Conservation (phyloP, 2,329 filamentous ascomycete species). For the Aspergillus brasiliensis region DNA sequence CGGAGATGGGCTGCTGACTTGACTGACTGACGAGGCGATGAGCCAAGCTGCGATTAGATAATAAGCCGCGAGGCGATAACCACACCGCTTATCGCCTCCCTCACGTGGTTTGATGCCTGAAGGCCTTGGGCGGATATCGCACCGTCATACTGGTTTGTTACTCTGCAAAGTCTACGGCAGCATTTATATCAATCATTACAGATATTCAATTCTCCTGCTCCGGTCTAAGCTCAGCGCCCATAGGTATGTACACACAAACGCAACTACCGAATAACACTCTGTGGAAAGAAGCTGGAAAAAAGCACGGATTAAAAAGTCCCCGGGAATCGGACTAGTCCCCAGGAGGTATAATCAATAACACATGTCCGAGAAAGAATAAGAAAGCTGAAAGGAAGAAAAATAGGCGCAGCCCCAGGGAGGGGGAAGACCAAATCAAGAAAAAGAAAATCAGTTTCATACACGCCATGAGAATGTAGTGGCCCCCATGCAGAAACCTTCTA, state of each 20-base stretch:
- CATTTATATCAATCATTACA: neutral
- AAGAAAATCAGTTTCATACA: slow-evolving; percentile 24
- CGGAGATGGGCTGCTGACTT: neutral
- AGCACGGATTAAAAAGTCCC: slow-evolving; percentile 8
- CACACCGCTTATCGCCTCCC: slow-evolving; percentile 20
- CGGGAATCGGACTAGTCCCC: slow-evolving; percentile 28
- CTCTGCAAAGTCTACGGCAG: too few relatives aligned
- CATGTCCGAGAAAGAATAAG: slow-evolving; percentile 32
- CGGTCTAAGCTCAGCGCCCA: slow-evolving; percentile 19
- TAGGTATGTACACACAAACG: slow-evolving; percentile 25
- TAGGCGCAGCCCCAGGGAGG: neutral
- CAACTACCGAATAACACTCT: slow-evolving; percentile 13
- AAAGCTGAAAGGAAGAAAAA: slow-evolving; percentile 14
- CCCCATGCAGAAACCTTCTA: slow-evolving; percentile 13
- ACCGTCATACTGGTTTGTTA: neutral
- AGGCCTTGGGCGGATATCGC: neutral
- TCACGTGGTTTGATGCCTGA: slow-evolving; percentile 9
- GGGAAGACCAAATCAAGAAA: slow-evolving; percentile 12
- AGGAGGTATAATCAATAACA: slow-evolving; percentile 40
- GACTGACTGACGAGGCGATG: neutral
- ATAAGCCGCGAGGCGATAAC: neutral
- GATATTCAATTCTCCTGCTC: slow-evolving; percentile 11
- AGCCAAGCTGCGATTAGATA: neutral
- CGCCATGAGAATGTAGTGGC: slow-evolving; percentile 20
- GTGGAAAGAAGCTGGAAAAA: slow-evolving; percentile 17